These are phyloP conservation scores for Enteropsectra breve DNA, from an alignment of 371 early-diverging fungal species.

Conservation along the genomic window DNA sequence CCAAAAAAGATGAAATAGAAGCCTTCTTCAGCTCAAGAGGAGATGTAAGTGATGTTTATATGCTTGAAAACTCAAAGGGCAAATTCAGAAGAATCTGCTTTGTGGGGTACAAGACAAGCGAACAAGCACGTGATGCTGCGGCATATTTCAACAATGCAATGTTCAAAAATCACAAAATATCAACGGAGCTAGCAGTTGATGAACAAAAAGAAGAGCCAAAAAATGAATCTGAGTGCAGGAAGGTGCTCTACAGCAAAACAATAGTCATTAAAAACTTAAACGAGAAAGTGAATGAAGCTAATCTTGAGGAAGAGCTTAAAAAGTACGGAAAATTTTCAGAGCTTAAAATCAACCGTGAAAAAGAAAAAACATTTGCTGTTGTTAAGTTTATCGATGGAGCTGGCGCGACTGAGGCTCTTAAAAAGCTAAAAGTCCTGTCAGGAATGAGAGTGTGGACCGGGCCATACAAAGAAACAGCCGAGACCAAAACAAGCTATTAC, in stretches of 20 bases:
- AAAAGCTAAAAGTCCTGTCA: constrained; percentile 27
- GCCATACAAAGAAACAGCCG: constrained; percentile 40
- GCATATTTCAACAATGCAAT: constrained; percentile 30
- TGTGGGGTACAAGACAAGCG: constrained; percentile 50
- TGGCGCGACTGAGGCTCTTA: constrained; percentile 38
- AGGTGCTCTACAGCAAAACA: constrained; percentile 42
- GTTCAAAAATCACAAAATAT: constrained; percentile 46
- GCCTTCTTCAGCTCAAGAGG: constrained; percentile 44
- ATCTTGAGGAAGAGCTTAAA: constrained; percentile 14
- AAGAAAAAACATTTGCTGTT: constrained; percentile 24
- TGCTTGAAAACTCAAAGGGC: constrained; percentile 31
- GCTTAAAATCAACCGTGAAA: constrained; percentile 13
- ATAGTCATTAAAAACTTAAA: constrained; percentile 38
- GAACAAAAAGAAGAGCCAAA: not conserved
- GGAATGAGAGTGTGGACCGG: constrained; percentile 40
- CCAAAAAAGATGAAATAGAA: constrained; percentile 42
- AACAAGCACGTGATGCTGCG: constrained; percentile 37
- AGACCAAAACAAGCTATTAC: constrained; percentile 34
- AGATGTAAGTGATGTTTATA: constrained; percentile 47
- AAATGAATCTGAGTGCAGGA: constrained; percentile 35
- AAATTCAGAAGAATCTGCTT: constrained; percentile 54
- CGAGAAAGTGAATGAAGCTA: not conserved
- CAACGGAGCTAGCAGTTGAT: constrained; percentile 6
- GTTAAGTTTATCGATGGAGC: constrained; percentile 43
- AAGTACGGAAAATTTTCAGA: constrained; percentile 17